Evolutionary conservation across 176 grass and related monocot genomes (phyloP).

Genomic region (Cenchrus purpureus): DNA sequence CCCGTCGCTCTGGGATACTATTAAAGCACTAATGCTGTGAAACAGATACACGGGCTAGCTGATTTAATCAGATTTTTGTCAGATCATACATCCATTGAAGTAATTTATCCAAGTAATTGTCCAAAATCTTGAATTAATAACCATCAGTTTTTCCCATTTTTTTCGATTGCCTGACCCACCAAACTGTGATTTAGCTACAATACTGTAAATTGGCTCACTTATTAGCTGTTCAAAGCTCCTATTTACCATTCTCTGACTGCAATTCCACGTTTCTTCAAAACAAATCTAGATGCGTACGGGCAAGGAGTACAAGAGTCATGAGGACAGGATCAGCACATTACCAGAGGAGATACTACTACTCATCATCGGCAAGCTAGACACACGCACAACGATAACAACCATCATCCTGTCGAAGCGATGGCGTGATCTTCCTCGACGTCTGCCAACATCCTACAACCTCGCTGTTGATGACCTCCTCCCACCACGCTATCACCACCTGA

Average conservation of each 20-base stretch:
- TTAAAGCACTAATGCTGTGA: no score
- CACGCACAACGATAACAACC: neutral
- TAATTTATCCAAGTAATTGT: no score
- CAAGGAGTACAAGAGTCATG: neutral
- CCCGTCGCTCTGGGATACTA: no score
- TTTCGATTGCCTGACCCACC: no score
- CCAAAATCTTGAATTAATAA: no score
- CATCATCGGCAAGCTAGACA: slow-evolving; percentile 4
- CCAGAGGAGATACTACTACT: slow-evolving; percentile 24
- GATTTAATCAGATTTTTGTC: no score
- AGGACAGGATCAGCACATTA: slow-evolving; percentile 29
- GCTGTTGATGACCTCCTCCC: slow-evolving; percentile 26
- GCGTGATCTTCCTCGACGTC: slow-evolving; percentile 31
- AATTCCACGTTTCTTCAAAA: neutral
- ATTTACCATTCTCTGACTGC: neutral
- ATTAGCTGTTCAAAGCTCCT: no score
- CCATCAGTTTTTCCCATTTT: no score
- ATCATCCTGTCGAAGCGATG: slow-evolving; percentile 24
- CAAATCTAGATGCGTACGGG: neutral
- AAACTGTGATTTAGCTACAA: no score
- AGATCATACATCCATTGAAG: no score
- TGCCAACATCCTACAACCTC: neutral
- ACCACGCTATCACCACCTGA: slow-evolving; percentile 28
- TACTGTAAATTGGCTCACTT: no score
- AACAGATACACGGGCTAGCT: no score